Evolutionary conservation across 148 eudicot species (phyloP).

Genomic region (Simmondsia chinensis): DNA sequence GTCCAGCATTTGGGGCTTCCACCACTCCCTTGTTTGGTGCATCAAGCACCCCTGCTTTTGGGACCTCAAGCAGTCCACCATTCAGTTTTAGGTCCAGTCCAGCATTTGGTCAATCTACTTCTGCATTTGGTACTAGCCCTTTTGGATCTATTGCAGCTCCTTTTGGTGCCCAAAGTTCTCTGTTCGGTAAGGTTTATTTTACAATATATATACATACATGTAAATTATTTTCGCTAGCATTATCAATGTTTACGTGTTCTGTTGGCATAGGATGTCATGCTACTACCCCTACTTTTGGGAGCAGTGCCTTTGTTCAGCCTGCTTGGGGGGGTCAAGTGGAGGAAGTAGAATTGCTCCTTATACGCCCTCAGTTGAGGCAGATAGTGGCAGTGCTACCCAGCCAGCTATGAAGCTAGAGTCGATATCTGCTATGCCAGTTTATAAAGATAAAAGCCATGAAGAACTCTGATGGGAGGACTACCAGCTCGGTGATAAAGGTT

Average conservation of each 20-base stretch:
- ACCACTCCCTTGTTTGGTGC: slow-evolving; percentile 41
- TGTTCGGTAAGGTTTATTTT: slow-evolving; percentile 61
- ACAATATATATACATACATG: too few relatives aligned
- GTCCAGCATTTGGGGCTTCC: slow-evolving; percentile 36
- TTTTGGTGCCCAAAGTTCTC: slow-evolving; percentile 55
- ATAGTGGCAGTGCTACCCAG: slow-evolving; percentile 30
- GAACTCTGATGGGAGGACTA: slow-evolving; percentile 98
- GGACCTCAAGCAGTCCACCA: slow-evolving; percentile 15
- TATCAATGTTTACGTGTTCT: too few relatives aligned
- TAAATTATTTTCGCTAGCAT: too few relatives aligned
- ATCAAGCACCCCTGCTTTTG: slow-evolving; percentile 38
- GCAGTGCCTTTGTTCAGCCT: slow-evolving; percentile 60
- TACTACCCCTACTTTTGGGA: slow-evolving; percentile 49
- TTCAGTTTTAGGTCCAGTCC: slow-evolving; percentile 22
- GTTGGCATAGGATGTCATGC: slow-evolving; percentile 57
- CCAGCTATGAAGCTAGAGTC: slow-evolving; percentile 76
- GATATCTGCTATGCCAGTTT: slow-evolving; percentile 83
- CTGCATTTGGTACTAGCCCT: slow-evolving; percentile 21
- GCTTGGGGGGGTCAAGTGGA: slow-evolving; percentile 55
- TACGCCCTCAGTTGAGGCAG: slow-evolving; percentile 53
- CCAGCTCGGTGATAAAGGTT: slow-evolving; percentile 93
- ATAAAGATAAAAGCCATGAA: slow-evolving; percentile 96
- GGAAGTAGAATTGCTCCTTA: slow-evolving; percentile 76
- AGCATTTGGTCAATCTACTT: slow-evolving; percentile 10
- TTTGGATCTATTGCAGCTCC: slow-evolving; percentile 46